Evolutionary conservation across 1,284 basidiomycete species (phyloP).

Genomic region (Coniferiporia weirii): DNA sequence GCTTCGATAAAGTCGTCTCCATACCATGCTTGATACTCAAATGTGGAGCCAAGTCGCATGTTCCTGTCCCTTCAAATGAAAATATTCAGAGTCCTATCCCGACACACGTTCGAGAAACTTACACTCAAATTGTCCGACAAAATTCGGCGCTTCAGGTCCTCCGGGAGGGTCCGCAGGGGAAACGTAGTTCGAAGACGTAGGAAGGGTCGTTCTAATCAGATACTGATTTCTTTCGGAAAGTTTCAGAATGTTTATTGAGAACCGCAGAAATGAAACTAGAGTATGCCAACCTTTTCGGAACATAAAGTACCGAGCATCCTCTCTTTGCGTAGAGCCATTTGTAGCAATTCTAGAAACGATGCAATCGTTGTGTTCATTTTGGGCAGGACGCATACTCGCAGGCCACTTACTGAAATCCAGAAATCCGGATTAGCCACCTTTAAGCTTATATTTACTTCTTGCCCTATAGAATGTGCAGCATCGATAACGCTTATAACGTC

Average conservation of each 20-base stretch:
- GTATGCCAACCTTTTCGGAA: constrained; percentile 57
- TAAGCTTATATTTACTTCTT: constrained; percentile 51
- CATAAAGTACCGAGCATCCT: constrained; percentile 69
- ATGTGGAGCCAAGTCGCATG: constrained; percentile 51
- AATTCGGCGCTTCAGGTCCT: constrained; percentile 33
- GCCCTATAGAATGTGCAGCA: constrained; percentile 72
- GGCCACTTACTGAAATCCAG: constrained; percentile 61
- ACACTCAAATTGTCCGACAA: constrained; percentile 61
- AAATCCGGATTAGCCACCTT: constrained; percentile 65
- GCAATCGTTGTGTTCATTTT: neutral
- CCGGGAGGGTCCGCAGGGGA: constrained; percentile 28
- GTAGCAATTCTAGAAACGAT: constrained; percentile 60
- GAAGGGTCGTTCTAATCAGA: constrained; percentile 69
- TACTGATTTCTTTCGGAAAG: constrained; percentile 62
- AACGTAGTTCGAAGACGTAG: constrained; percentile 63
- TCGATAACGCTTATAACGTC: constrained; percentile 74
- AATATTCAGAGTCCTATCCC: constrained; percentile 1
- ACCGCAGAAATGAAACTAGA: neutral
- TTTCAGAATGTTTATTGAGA: neutral
- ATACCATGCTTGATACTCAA: constrained; percentile 34
- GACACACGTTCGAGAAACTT: constrained; percentile 24
- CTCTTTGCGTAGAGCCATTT: constrained; percentile 82
- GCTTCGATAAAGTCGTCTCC: neutral
- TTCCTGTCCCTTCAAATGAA: constrained; percentile 57
- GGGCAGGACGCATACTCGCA: neutral